These are phyloP conservation scores for Macrotyloma uniflorum DNA, from an alignment of 306 rosid species.

Conservation along the genomic window DNA sequence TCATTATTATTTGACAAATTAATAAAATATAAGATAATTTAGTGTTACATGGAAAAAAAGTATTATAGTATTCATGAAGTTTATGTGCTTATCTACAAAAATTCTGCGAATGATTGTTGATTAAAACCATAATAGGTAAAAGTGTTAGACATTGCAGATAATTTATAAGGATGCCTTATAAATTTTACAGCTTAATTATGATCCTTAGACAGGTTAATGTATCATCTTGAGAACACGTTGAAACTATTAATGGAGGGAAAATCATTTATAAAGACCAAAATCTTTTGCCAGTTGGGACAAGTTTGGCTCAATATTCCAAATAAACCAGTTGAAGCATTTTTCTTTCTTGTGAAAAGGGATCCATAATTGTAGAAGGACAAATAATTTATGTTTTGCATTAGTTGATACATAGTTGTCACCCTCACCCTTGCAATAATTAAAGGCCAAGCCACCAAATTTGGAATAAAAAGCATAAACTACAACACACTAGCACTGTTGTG, in stretches of 20 bases:
- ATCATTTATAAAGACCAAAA: conserved; percentile 16
- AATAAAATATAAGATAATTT: too few relatives aligned
- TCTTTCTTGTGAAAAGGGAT: conserved; percentile 7
- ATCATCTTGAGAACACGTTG: not conserved
- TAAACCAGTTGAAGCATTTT: not conserved
- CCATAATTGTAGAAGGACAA: conserved; percentile 24
- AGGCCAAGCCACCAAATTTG: conserved; percentile 27
- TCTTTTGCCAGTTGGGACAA: conserved; percentile 21
- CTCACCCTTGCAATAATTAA: conserved; percentile 35
- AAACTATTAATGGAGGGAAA: conserved; percentile 16
- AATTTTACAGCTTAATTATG: too few relatives aligned
- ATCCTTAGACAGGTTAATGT: too few relatives aligned
- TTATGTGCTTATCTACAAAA: too few relatives aligned
- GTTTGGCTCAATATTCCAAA: conserved; percentile 29
- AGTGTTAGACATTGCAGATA: too few relatives aligned
- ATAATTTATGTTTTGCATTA: conserved; percentile 21
- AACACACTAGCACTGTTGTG: not conserved
- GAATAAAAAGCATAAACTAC: conserved; percentile 42
- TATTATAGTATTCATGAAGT: not conserved
- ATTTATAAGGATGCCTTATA: too few relatives aligned
- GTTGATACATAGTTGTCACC: conserved; percentile 46
- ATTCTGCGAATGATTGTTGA: too few relatives aligned
- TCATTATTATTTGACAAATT: not conserved
- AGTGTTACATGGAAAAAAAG: too few relatives aligned
- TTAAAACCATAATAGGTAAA: too few relatives aligned